These are phyloP conservation scores for Cadophora luteo-olivacea DNA, from an alignment of 2,329 filamentous ascomycete genomes.

Conservation along the genomic window DNA sequence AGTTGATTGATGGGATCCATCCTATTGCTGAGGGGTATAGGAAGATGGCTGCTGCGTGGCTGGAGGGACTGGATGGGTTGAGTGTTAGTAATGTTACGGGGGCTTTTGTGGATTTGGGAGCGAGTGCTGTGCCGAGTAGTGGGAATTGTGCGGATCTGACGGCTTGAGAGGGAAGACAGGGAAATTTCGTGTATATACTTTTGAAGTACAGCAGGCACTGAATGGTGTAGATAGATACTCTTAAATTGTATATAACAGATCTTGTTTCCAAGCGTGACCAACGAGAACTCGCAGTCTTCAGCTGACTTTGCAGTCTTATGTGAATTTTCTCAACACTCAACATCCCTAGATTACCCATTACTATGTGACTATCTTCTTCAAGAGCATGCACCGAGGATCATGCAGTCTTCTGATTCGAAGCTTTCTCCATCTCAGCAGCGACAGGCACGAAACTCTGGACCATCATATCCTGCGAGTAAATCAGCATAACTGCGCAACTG, in stretches of 20 bases:
- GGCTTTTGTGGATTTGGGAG: neutral
- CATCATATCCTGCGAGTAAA: neutral
- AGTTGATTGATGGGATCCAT: constrained; percentile 32
- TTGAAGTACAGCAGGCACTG: neutral
- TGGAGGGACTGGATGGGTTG: neutral
- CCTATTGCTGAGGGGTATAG: constrained; percentile 34
- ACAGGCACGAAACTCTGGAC: neutral
- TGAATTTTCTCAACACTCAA: too few relatives aligned
- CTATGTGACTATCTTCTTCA: too few relatives aligned
- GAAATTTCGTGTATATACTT: neutral
- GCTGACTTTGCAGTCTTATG: neutral
- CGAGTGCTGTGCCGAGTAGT: constrained; percentile 5
- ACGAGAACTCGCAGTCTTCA: neutral
- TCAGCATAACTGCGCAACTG: neutral
- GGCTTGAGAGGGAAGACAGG: neutral
- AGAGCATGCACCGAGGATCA: neutral
- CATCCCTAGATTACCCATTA: too few relatives aligned
- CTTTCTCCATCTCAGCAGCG: neutral
- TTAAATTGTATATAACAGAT: neutral
- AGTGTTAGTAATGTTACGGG: constrained; percentile 9
- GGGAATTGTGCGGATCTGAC: constrained; percentile 9
- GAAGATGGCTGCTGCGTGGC: constrained; percentile 31
- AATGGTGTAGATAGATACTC: neutral
- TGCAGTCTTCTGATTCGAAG: neutral
- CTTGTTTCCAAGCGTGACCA: neutral